Evolutionary conservation across 2,329 filamentous ascomycete species (phyloP), one percentile per base, ranked within the genome.

Genomic region (Aureobasidium lini): DNA sequence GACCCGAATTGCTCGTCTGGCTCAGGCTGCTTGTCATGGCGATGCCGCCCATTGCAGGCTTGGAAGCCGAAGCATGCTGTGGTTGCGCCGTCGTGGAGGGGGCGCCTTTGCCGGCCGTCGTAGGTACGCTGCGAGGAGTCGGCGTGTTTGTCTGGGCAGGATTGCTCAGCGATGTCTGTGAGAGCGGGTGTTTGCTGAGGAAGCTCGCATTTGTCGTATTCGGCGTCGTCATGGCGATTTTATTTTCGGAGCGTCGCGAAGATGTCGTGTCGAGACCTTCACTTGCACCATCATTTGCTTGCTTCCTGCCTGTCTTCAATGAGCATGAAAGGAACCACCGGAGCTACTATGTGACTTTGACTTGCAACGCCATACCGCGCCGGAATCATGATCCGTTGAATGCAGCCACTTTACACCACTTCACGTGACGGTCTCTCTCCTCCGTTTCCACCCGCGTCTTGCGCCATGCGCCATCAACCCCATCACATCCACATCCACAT

Each of bases 101-200:
- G 65, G 36, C 10, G 31, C 10, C 68, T 66, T 18, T 63, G 65
- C 10, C 6, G 65, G 68, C 66, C 10, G 67, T 65, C 10, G 66
- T 68, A 36, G 68, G 64, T 1, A 75, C 71, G 64, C 68, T 76
- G 68, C 70, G 77, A 64, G 71, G 53, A 15, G 42, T 56, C n/a
- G 11, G 15, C 1, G 32, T 50, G 31, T 39, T 36, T 11, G 47
- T 13, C 13, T 32, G 49, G 29, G 36, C 49, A 32, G 37, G 48
- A 15, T 52, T 52, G 18, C 18, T 32, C 36, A 10, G 29, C 4
- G 16, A 9, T 8, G 37, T 16, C 23, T n/a, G 39, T 6, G 39
- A 34, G 16, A 32, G 52, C 40, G n/a, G 15, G 10, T 57, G 53
- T 31, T 56, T 56, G 29, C n/a, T n/a, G 29, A 23, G 16, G 18